Percentiles rank a stretch among this genome's conserved stretches.
These are phyloP conservation scores for Meyerozyma sp. DNA, from an alignment of 1,139 yeast species.

Conservation along the genomic window DNA sequence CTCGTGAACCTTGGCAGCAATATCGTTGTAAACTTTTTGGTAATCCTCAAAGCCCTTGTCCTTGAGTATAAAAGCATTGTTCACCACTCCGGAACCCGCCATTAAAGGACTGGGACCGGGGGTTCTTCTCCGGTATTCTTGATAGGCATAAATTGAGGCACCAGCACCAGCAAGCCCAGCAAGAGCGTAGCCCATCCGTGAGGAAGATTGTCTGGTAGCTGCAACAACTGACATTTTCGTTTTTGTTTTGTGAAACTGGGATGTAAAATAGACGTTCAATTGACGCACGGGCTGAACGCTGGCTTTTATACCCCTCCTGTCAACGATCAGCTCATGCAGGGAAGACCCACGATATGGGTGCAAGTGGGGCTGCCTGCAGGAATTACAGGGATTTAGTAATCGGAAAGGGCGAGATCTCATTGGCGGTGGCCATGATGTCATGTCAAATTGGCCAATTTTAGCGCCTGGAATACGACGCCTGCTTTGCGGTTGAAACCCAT, in stretches of 20 bases:
- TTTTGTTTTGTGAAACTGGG: background rate
- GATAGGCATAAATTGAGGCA: background rate
- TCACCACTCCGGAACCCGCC: constrained; percentile 18
- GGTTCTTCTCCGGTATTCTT: background rate
- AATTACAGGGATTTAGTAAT: background rate
- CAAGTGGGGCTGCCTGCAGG: background rate
- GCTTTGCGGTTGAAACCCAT: too few species aligned
- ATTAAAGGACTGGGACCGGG: constrained; percentile 5
- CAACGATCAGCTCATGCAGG: background rate
- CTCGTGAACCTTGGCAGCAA: constrained; percentile 67
- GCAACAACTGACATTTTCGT: background rate
- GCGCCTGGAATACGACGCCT: background rate
- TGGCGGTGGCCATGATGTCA: background rate
- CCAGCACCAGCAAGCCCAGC: constrained; percentile 1
- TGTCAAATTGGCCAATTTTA: background rate
- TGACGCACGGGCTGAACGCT: background rate
- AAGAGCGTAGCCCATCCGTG: background rate
- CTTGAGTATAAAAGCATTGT: constrained; percentile 16
- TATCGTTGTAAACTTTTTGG: constrained; percentile 75
- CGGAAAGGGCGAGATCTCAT: background rate
- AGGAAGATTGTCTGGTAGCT: background rate
- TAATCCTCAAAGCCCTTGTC: constrained; percentile 48
- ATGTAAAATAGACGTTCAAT: background rate
- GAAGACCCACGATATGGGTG: background rate
- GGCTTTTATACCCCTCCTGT: constrained; percentile 1